These are phyloP conservation scores for Bipolaris gigantea DNA, from an alignment of 2,329 filamentous ascomycete species.

Conservation along the genomic window DNA sequence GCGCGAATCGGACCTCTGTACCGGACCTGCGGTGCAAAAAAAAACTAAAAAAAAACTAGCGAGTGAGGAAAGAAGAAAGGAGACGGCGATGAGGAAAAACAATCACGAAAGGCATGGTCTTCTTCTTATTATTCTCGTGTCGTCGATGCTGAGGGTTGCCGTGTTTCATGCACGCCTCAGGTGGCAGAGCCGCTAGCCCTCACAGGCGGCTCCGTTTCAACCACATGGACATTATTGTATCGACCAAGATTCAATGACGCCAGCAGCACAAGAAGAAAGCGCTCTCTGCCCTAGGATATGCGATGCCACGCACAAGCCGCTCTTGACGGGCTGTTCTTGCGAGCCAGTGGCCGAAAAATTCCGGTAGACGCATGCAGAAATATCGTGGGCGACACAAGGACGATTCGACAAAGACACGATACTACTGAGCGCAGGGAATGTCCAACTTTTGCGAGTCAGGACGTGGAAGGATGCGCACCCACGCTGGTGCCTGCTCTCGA, in stretches of 20 bases:
- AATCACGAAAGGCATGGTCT: slow-evolving; percentile 16
- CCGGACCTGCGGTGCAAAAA: slow-evolving; percentile 3
- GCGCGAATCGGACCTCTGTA: slow-evolving; percentile 2
- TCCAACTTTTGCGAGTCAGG: neutral
- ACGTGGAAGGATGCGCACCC: neutral
- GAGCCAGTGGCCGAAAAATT: slow-evolving; percentile 1
- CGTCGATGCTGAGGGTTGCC: slow-evolving; percentile 33
- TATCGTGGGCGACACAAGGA: neutral
- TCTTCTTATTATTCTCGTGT: slow-evolving; percentile 33
- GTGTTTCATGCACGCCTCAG: slow-evolving; percentile 39
- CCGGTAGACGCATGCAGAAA: neutral
- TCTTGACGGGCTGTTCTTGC: slow-evolving; percentile 9
- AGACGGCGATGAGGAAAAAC: slow-evolving; percentile 4
- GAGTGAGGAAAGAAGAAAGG: slow-evolving; percentile 13
- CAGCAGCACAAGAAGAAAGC: no score
- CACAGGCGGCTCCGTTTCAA: neutral
- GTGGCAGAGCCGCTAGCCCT: slow-evolving; percentile 13
- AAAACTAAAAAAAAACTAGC: slow-evolving; percentile 22
- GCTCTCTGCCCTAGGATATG: slow-evolving; percentile 4
- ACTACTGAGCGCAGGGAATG: neutral
- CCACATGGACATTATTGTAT: no score
- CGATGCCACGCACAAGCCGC: neutral
- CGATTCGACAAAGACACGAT: neutral
- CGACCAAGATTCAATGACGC: no score
- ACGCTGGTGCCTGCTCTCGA: neutral